Conservation (phyloP, 192 early-diverging fungal species). For the Geosiphon pyriformis region DNA sequence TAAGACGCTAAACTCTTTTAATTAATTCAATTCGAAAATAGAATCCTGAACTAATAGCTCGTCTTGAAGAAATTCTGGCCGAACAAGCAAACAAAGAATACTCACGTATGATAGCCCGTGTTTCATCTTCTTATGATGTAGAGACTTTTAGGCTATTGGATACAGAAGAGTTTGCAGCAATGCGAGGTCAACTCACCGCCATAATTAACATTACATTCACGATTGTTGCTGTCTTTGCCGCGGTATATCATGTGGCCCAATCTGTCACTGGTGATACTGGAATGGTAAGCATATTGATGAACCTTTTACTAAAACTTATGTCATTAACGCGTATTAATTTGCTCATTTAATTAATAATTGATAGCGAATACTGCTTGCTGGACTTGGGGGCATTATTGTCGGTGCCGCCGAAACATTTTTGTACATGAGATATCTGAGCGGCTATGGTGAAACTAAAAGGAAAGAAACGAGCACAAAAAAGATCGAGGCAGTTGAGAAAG, state of each 20-base stretch:
- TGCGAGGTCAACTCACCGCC: conserved; percentile 25
- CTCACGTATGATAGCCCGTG: conserved; percentile 16
- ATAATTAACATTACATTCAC: conserved; percentile 27
- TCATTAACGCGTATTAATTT: background rate
- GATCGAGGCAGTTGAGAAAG: background rate
- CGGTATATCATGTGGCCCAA: conserved; percentile 24
- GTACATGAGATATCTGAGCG: conserved; percentile 23
- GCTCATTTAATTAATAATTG: background rate
- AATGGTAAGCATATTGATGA: conserved; percentile 19
- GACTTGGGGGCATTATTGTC: conserved; percentile 20
- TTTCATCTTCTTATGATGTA: conserved; percentile 24
- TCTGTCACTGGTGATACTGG: conserved; percentile 25
- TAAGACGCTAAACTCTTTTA: too few species aligned
- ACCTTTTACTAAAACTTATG: background rate
- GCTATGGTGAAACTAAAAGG: too few species aligned
- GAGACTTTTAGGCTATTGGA: conserved; percentile 22
- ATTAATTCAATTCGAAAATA: too few species aligned
- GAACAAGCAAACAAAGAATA: conserved; percentile 29
- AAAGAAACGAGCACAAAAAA: conserved; percentile 7
- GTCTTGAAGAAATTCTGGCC: conserved; percentile 22
- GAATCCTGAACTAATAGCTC: conserved; percentile 20
- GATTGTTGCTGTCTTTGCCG: conserved; percentile 24
- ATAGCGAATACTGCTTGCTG: conserved; percentile 25
- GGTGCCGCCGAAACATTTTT: conserved; percentile 23
- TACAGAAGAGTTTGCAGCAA: conserved; percentile 20